Conservation (phyloP, 2,329 filamentous ascomycete species). For the Hypoxylon sp. region DNA sequence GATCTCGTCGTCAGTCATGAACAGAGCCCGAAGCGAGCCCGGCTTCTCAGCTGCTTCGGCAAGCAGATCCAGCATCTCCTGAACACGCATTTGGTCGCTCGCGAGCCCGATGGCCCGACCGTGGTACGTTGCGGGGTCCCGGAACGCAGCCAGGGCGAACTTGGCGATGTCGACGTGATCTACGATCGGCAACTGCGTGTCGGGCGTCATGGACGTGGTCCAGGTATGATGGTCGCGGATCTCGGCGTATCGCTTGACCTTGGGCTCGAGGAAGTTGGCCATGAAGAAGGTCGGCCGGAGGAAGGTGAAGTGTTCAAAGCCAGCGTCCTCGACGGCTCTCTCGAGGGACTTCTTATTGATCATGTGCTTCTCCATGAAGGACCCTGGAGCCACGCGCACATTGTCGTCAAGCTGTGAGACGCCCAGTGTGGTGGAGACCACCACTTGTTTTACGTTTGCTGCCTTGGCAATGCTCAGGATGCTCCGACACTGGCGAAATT, state of each 20-base stretch:
- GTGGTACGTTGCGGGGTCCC: constrained; percentile 52
- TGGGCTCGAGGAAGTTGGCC: constrained; percentile 38
- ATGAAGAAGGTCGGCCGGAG: constrained; percentile 30
- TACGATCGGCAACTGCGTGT: constrained; percentile 16
- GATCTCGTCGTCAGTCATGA: constrained; percentile 53
- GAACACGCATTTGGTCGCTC: constrained; percentile 47
- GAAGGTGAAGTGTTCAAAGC: constrained; percentile 31
- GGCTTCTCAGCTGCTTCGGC: constrained; percentile 47
- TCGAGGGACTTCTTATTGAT: constrained; percentile 28
- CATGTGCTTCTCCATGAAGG: constrained; percentile 4
- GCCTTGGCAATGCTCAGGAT: constrained; percentile 30
- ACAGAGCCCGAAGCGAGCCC: constrained; percentile 48
- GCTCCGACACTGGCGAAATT: too few species aligned
- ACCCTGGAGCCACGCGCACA: neutral
- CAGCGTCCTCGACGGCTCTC: constrained; percentile 7
- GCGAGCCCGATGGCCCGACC: constrained; percentile 51
- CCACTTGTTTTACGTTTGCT: constrained; percentile 32
- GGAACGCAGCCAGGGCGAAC: constrained; percentile 29
- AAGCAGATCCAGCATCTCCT: constrained; percentile 49
- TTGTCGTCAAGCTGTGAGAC: neutral
- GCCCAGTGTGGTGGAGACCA: constrained; percentile 20
- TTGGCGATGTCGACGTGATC: constrained; percentile 36
- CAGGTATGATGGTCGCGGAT: constrained; percentile 25
- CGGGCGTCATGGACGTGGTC: constrained; percentile 21
- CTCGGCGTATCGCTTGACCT: constrained; percentile 24